These are phyloP conservation scores for Solanum neorickii DNA, from an alignment of 257 asterid species.

Conservation along the genomic window DNA sequence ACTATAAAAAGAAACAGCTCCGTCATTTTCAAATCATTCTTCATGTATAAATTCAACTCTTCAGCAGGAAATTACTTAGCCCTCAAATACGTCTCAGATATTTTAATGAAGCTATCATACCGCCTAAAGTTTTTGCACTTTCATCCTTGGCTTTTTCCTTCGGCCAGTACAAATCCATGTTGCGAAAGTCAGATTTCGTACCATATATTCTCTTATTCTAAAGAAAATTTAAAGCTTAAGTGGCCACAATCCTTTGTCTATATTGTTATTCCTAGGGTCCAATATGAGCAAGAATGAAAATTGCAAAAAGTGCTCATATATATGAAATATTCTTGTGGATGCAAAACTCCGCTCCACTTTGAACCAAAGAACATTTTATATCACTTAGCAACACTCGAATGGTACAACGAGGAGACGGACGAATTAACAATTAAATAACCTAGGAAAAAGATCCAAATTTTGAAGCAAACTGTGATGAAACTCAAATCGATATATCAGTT, in stretches of 20 bases:
- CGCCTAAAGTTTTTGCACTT: neutral
- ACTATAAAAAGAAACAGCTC: neutral
- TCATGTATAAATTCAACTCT: neutral
- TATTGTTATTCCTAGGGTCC: neutral
- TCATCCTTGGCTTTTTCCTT: neutral
- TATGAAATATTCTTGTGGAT: neutral
- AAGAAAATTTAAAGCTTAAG: neutral
- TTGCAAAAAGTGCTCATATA: neutral
- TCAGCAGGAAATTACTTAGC: neutral
- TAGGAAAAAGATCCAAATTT: neutral
- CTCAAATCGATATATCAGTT: neutral
- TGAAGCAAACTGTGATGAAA: neutral
- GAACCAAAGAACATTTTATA: neutral
- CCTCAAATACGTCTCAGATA: neutral
- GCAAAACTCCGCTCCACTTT: neutral
- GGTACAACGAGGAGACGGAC: neutral
- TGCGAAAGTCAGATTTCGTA: neutral
- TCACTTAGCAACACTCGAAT: neutral
- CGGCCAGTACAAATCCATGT: neutral
- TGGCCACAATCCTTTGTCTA: neutral
- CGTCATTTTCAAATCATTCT: neutral
- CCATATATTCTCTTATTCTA: neutral
- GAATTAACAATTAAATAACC: neutral
- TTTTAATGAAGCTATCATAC: neutral
- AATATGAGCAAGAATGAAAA: neutral